Percentiles rank a stretch among this genome's conserved stretches.
Conservation (phyloP, 108 stramenopile species). For the Mediolabrus comicus region DNA sequence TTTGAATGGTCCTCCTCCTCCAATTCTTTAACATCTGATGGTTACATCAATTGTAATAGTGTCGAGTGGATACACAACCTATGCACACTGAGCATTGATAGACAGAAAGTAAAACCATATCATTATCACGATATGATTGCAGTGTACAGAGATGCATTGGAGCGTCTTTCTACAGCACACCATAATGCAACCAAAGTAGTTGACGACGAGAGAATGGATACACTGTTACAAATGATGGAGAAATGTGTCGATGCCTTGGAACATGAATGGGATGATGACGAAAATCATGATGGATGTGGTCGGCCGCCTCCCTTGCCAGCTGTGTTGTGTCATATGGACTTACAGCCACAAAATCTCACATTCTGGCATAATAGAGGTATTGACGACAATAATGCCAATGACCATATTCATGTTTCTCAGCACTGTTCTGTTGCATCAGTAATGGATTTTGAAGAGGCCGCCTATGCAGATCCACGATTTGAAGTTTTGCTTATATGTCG, state of each 20-base stretch:
- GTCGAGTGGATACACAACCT: background rate
- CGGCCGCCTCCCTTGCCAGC: constrained; percentile 32
- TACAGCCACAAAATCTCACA: constrained; percentile 84
- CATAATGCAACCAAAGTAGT: background rate
- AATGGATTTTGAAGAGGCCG: constrained; percentile 88
- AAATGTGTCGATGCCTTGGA: constrained; percentile 16
- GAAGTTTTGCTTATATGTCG: constrained; percentile 76
- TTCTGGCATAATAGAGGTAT: constrained; percentile 27
- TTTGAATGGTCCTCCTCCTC: background rate
- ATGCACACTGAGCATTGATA: background rate
- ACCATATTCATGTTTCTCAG: background rate
- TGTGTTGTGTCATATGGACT: constrained; percentile 82
- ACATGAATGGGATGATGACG: constrained; percentile 20
- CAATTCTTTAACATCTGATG: background rate
- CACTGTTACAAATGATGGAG: constrained; percentile 10
- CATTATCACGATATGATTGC: constrained; percentile 40
- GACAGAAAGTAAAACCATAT: constrained; percentile 17
- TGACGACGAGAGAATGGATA: constrained; percentile 14
- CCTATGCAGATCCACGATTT: constrained; percentile 80
- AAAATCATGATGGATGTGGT: background rate
- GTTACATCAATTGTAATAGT: background rate
- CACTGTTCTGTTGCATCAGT: constrained; percentile 54
- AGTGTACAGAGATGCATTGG: constrained; percentile 17
- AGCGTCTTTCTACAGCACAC: constrained; percentile 5
- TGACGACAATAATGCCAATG: background rate